Conservation (phyloP, 2,329 filamentous ascomycete species). For the Seiridium unicorne region DNA sequence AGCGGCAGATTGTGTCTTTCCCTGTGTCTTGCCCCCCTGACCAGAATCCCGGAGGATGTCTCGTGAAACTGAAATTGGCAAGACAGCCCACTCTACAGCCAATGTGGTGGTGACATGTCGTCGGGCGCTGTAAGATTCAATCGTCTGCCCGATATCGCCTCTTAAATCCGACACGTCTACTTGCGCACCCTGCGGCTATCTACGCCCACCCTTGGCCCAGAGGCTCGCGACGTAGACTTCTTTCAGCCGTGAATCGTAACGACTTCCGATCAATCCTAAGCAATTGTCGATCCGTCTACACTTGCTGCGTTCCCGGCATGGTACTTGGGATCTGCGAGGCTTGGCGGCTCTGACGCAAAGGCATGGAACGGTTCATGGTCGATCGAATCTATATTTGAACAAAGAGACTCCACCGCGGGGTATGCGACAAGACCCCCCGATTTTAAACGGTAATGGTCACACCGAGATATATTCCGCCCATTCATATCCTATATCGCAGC, state of each 20-base stretch:
- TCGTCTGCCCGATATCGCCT: too few species aligned
- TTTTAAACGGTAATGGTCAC: background rate
- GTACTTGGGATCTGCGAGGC: constrained; percentile 7
- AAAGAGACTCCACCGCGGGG: background rate
- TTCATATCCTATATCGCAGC: background rate
- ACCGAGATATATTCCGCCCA: background rate
- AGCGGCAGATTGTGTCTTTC: background rate
- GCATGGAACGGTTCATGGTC: background rate
- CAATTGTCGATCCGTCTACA: too few species aligned
- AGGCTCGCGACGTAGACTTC: too few species aligned
- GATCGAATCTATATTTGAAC: background rate
- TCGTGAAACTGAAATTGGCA: background rate
- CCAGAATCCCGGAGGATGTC: background rate
- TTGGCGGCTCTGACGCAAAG: constrained; percentile 9
- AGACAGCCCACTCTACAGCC: too few species aligned
- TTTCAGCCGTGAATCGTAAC: background rate
- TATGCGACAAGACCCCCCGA: background rate
- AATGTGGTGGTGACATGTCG: too few species aligned
- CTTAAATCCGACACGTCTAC: too few species aligned
- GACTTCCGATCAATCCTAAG: background rate
- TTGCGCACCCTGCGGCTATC: too few species aligned
- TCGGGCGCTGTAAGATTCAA: too few species aligned
- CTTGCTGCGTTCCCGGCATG: too few species aligned
- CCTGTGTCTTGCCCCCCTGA: background rate
- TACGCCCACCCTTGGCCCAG: too few species aligned